Evolutionary conservation across 441 rosid species (phyloP).

Genomic region (Erodium chrysanthum): DNA sequence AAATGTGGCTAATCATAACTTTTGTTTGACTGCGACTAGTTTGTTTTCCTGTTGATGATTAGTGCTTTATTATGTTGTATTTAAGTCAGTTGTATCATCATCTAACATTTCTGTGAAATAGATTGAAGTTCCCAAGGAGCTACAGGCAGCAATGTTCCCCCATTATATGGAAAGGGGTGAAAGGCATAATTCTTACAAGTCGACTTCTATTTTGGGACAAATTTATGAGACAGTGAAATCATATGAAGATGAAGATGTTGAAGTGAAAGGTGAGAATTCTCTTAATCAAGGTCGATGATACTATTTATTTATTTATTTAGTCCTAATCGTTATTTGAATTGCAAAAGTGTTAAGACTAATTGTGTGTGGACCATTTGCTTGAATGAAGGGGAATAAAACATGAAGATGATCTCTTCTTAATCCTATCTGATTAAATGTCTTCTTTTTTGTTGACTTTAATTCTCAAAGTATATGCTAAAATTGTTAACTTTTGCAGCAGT

Average conservation of each 20-base stretch:
- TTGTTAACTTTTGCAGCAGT: neutral
- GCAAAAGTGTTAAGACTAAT: no score
- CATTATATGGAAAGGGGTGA: constrained; percentile 51
- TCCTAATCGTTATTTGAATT: neutral
- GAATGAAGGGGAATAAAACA: neutral
- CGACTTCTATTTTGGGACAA: constrained; percentile 58
- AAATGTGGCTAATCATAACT: neutral
- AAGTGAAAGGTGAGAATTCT: constrained; percentile 27
- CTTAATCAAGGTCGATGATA: neutral
- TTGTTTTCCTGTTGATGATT: no score
- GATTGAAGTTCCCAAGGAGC: constrained; percentile 36
- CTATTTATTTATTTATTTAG: neutral
- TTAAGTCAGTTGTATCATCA: neutral
- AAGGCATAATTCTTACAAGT: constrained; percentile 28
- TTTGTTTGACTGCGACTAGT: no score
- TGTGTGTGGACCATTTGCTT: neutral
- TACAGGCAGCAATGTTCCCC: constrained; percentile 41
- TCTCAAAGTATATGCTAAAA: neutral
- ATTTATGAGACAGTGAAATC: constrained; percentile 43
- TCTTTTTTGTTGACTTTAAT: neutral
- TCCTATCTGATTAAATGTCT: neutral
- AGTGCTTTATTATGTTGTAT: neutral
- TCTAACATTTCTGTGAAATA: constrained; percentile 17
- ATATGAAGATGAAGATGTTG: constrained; percentile 19
- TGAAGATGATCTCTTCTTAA: neutral